Conservation (phyloP, 2,329 filamentous ascomycete genomes). For the Calonectria pseudoreteaudii region DNA sequence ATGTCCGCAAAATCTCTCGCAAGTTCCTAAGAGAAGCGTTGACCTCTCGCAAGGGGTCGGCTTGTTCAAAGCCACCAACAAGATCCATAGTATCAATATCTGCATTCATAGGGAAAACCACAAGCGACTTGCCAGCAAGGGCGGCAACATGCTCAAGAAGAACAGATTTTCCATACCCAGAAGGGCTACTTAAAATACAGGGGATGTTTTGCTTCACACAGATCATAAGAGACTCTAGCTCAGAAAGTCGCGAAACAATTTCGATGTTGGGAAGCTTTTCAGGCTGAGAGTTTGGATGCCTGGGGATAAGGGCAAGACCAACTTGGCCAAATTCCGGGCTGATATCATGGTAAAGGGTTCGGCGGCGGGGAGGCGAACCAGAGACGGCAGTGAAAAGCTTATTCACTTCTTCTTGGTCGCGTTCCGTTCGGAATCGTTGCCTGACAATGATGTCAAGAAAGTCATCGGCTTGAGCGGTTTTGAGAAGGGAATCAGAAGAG, state of each 20-base stretch:
- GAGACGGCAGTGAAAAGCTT: slow-evolving; percentile 77
- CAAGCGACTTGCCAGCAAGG: slow-evolving; percentile 78
- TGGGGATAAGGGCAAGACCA: slow-evolving; percentile 77
- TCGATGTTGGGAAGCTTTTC: slow-evolving; percentile 64
- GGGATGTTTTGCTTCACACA: slow-evolving; percentile 90
- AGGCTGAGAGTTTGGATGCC: slow-evolving; percentile 68
- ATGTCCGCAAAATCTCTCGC: slow-evolving; percentile 62
- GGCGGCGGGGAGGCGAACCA: slow-evolving; percentile 60
- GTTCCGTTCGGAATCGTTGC: slow-evolving; percentile 84
- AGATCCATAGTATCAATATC: slow-evolving; percentile 98
- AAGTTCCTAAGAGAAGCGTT: slow-evolving; percentile 66
- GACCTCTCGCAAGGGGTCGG: slow-evolving; percentile 81
- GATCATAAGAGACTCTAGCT: slow-evolving; percentile 88
- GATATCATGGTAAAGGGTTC: slow-evolving; percentile 79
- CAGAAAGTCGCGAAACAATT: slow-evolving; percentile 69
- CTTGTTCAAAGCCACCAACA: slow-evolving; percentile 95
- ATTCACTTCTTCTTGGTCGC: slow-evolving; percentile 75
- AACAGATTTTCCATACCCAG: slow-evolving; percentile 88
- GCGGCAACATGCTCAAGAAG: slow-evolving; percentile 86
- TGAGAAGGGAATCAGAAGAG: slow-evolving; percentile 67
- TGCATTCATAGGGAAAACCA: slow-evolving; percentile 90
- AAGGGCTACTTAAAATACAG: slow-evolving; percentile 86
- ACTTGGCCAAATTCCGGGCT: slow-evolving; percentile 78
- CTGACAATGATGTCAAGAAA: slow-evolving; percentile 86
- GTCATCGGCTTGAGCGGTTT: slow-evolving; percentile 71